These are phyloP conservation scores for Erodium trifolium DNA, from an alignment of 441 rosid genomes.

Conservation along the genomic window DNA sequence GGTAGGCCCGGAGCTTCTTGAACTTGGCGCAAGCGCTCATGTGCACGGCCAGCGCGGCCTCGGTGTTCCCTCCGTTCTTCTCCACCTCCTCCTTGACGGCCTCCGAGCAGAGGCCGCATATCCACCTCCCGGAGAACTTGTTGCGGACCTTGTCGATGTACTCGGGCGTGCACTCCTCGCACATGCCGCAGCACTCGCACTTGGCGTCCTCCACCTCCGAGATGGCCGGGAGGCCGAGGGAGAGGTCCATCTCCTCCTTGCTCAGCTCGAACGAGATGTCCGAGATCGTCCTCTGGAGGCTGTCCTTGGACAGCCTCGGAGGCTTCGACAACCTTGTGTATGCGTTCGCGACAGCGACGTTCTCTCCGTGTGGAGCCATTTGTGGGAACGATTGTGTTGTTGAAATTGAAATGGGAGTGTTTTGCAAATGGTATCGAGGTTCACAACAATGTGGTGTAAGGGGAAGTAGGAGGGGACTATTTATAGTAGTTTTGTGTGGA, in stretches of 20 bases:
- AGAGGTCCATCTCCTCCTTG: conserved; percentile 28
- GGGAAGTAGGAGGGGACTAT: not conserved
- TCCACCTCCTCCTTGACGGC: conserved; percentile 84
- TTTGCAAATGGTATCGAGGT: not conserved
- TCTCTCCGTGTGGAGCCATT: conserved; percentile 67
- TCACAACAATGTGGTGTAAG: not conserved
- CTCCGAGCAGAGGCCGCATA: conserved; percentile 84
- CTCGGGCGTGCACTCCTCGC: conserved; percentile 78
- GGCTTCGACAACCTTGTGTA: conserved; percentile 40
- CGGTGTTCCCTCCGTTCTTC: conserved; percentile 46
- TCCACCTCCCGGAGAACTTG: conserved; percentile 70
- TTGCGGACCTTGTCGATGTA: conserved; percentile 60
- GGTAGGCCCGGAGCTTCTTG: conserved; percentile 69
- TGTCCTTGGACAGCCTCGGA: conserved; percentile 41
- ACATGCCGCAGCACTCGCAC: conserved; percentile 93
- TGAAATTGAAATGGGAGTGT: not conserved
- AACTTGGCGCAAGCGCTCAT: conserved; percentile 72
- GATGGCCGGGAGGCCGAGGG: conserved; percentile 39
- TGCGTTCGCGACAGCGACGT: conserved; percentile 21
- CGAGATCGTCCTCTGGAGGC: conserved; percentile 56
- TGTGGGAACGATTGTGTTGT: no score
- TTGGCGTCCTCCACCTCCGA: conserved; percentile 76
- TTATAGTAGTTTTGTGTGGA: not conserved
- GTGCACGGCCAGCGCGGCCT: conserved; percentile 63
- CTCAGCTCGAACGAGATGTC: conserved; percentile 48